Evolutionary conservation across 2,329 filamentous ascomycete species (phyloP).

Genomic region (Septoria linicola): DNA sequence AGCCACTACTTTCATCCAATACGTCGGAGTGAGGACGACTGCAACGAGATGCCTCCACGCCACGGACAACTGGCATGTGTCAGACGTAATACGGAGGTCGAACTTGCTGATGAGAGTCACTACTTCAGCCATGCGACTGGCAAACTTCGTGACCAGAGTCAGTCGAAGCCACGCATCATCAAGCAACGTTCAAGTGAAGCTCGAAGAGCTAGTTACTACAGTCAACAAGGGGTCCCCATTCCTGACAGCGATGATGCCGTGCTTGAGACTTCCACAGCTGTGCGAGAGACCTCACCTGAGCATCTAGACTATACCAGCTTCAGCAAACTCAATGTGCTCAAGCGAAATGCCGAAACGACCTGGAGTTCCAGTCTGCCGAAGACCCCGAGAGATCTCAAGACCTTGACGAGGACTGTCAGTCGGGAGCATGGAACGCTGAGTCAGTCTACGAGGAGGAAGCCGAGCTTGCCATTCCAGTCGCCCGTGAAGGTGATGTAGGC

Average conservation of each 20-base stretch:
- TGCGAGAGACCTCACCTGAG: conserved; percentile 9
- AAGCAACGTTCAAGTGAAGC: conserved; percentile 22
- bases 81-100: conserved; percentile 28
- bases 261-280: conserved; percentile 28
- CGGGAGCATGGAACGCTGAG: conserved; percentile 32
- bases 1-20: conserved; percentile 3
- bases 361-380: conserved; percentile 23
- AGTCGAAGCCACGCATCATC: conserved; percentile 15
- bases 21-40: not conserved
- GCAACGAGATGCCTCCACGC: not conserved
- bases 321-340: conserved; percentile 20
- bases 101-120: conserved; percentile 23
- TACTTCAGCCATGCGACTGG: conserved; percentile 30
- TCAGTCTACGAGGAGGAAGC: conserved; percentile 28
- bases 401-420: conserved; percentile 32
- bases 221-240: conserved; percentile 23
- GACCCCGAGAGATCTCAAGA: conserved; percentile 24
- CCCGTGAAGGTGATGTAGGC: conserved; percentile 24
- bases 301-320: conserved; percentile 20
- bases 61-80: not conserved
- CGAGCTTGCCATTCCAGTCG: conserved; percentile 30
- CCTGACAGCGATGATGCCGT: conserved; percentile 26
- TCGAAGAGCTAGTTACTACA: conserved; percentile 15
- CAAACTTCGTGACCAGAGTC: conserved; percentile 14
- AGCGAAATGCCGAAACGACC: conserved; percentile 11